Conservation (phyloP, 371 early-diverging fungal genomes). For the Circinella umbellata region DNA sequence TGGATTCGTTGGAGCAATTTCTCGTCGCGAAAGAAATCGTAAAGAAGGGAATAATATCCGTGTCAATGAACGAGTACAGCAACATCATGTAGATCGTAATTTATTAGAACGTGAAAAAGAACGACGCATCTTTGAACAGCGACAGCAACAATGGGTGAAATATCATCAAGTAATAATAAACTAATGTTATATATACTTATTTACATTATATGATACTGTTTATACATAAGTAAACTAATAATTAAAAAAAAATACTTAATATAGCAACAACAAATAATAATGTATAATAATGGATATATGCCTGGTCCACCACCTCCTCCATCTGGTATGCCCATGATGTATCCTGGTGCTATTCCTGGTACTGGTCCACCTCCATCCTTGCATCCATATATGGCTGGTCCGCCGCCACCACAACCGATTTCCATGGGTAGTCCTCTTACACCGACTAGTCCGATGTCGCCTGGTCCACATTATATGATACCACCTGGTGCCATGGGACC, state of each 20-base stretch:
- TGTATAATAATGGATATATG: slow-evolving; percentile 44
- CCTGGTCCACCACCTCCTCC: slow-evolving; percentile 16
- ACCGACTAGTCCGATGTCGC: slow-evolving; percentile 18
- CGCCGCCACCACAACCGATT: slow-evolving; percentile 22
- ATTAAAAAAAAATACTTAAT: neutral
- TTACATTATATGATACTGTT: too few species aligned
- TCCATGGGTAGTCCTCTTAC: slow-evolving; percentile 7
- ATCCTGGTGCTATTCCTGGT: slow-evolving; percentile 1
- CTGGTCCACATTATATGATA: slow-evolving; percentile 20
- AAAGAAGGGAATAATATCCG: slow-evolving; percentile 41
- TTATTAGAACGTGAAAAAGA: slow-evolving; percentile 52
- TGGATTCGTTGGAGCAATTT: slow-evolving; percentile 54
- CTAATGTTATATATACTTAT: neutral
- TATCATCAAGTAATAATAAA: slow-evolving; percentile 46
- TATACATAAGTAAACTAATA: too few species aligned
- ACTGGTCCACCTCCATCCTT: slow-evolving; percentile 16
- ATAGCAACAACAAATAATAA: slow-evolving; percentile 38
- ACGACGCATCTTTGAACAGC: slow-evolving; percentile 48
- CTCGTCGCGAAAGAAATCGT: slow-evolving; percentile 50
- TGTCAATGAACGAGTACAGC: slow-evolving; percentile 42
- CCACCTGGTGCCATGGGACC: slow-evolving; percentile 7
- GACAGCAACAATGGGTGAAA: slow-evolving; percentile 52
- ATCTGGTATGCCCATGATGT: slow-evolving; percentile 32
- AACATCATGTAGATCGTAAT: slow-evolving; percentile 39
- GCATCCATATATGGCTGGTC: slow-evolving; percentile 26